These are phyloP conservation scores for Eremochloa ophiuroides DNA, from an alignment of 176 grass and related monocot genomes.

Conservation along the genomic window DNA sequence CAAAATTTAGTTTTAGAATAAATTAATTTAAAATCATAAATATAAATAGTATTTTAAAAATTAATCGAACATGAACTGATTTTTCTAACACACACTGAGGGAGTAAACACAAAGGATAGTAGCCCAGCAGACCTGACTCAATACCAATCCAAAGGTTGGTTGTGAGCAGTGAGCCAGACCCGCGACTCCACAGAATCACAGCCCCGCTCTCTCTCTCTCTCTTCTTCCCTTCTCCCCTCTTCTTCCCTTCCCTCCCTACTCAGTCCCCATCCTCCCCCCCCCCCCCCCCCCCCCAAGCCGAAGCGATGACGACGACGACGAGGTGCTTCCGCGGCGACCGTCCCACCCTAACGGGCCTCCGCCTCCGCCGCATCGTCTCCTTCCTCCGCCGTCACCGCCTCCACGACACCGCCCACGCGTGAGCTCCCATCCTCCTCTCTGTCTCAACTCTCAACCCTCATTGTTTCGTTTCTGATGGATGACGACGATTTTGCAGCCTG, in stretches of 20 bases:
- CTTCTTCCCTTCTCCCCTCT: too few relatives aligned
- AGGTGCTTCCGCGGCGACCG: conserved; percentile 1
- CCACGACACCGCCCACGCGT: neutral
- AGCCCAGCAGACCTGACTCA: too few relatives aligned
- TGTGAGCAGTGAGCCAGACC: neutral
- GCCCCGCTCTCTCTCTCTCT: too few relatives aligned
- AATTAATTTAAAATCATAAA: too few relatives aligned
- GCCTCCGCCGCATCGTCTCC: neutral
- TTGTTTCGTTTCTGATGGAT: neutral
- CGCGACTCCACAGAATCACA: neutral
- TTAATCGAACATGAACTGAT: too few relatives aligned
- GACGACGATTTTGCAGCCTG: neutral
- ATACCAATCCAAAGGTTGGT: too few relatives aligned
- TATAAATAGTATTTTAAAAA: too few relatives aligned
- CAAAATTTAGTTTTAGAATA: too few relatives aligned
- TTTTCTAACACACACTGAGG: too few relatives aligned
- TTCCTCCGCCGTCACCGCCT: neutral
- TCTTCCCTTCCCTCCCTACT: neutral
- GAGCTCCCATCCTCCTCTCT: neutral
- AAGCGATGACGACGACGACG: neutral
- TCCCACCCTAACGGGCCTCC: neutral
- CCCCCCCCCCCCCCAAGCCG: neutral
- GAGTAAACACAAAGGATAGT: too few relatives aligned
- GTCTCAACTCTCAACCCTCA: too few relatives aligned
- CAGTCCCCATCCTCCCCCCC: too few relatives aligned